Evolutionary conservation across 1,284 basidiomycete genomes (phyloP), one percentile per base, ranked within the genome.

Genomic region (Malassezia obtusa): DNA sequence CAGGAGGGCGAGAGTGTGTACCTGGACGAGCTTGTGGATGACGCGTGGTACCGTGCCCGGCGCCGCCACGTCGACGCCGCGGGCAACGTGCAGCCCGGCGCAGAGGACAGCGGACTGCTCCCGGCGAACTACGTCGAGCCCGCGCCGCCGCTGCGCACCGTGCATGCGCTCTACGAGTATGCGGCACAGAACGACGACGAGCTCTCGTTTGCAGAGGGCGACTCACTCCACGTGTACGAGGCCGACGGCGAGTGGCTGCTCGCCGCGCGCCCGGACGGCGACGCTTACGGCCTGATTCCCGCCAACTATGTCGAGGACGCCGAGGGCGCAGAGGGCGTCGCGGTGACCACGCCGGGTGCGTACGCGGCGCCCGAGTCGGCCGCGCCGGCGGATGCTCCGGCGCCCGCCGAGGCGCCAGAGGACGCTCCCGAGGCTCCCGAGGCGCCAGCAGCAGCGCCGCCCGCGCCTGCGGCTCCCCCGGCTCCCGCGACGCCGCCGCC

Each of bases 51-150:
- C 64, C 68, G 67, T 44, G 71, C 67, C 48, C 68, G 67, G 50
- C 57, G 66, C 14, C 58, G 64, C 30, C 48, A 53, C 12, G 57
- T 65, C 35, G 40, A 61, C 39, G 45, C 55, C 12, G 56, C 57
- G 26, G 57, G 62, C 24, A 43, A 61, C 31, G 59, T 60, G 10
- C 48, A 55, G 12, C 32, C 56, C 2, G 61, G 56, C 36, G 41
- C 46, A 14, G 60, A 60, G 25, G 49, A 31, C 26, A 36, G 46
- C 3, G 71, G 71, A 30, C 63, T 73, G 22, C 67, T 73, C 36
- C 71, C 71, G 1, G 68, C 67, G 44, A 73, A 72, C 58, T 73
- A 73, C 45, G 65, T 73, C 36, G 68, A 73, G 32, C 60, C 62
- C 48, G 60, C 64, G 12, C 67, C 67, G 49, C 71, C 69, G 39